Percentiles rank a stretch among this genome's conserved stretches.
Evolutionary conservation across 768 basidiomycete genomes (phyloP).

Genomic region (Calocera cornea): DNA sequence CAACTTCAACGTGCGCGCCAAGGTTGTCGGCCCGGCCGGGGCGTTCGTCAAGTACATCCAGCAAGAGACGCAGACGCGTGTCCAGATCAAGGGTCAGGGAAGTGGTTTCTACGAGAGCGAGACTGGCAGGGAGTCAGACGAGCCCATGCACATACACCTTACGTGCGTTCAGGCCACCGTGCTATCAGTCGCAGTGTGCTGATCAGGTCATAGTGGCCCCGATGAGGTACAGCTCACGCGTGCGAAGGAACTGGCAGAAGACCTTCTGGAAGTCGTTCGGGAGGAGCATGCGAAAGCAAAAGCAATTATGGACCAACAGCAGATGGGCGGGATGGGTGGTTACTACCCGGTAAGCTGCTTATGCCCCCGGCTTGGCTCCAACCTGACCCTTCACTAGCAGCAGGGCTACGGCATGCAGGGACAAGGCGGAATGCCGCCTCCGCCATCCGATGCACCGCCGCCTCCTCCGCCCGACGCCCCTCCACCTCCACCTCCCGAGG

Average conservation of each 20-base stretch:
- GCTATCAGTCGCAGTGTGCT: no score
- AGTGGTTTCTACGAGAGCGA: conserved; percentile 91
- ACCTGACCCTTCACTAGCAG: conserved; percentile 8
- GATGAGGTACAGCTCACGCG: conserved; percentile 76
- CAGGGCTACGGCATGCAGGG: conserved; percentile 25
- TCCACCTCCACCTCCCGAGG: conserved; percentile 18
- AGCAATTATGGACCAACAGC: conserved; percentile 49
- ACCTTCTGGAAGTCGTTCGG: conserved; percentile 76
- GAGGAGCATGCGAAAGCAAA: conserved; percentile 77
- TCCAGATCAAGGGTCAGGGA: conserved; percentile 91
- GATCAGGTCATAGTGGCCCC: conserved; percentile 43
- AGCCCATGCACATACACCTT: conserved; percentile 84
- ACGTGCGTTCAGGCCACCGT: no score
- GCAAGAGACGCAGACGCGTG: conserved; percentile 85
- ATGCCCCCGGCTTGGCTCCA: conserved; percentile 9
- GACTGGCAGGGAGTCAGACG: conserved; percentile 74
- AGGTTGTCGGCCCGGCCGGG: conserved; percentile 90
- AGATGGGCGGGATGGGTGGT: conserved; percentile 63
- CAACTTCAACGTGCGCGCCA: conserved; percentile 95
- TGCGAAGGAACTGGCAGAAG: conserved; percentile 77
- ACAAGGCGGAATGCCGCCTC: conserved; percentile 28
- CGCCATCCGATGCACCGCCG: conserved; percentile 34
- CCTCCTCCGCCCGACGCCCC: conserved; percentile 21
- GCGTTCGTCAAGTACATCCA: conserved; percentile 98
- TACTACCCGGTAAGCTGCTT: conserved; percentile 37